phyloP scores from a whole-genome alignment of 768 basidiomycete genomes.

The Podaxis mareebaensis region DNA sequence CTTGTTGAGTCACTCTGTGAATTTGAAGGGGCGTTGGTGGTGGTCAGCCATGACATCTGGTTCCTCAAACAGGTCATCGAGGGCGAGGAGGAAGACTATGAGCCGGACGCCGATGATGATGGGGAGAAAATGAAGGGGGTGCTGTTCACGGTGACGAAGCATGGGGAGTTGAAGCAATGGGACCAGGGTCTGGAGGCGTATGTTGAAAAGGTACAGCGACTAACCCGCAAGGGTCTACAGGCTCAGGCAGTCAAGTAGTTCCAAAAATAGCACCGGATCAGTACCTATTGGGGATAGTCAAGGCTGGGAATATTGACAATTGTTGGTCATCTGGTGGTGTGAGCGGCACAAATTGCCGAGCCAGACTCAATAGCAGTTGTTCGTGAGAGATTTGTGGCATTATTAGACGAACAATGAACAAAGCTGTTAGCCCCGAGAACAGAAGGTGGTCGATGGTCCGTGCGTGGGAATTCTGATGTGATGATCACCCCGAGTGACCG shows the following conservation, averaged over 20 bases:
- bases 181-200: constrained; percentile 33
- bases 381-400: too few species aligned
- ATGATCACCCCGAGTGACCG: constrained; percentile 27
- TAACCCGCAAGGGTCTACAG: constrained; percentile 8
- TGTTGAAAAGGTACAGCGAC: constrained; percentile 23
- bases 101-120: constrained; percentile 20
- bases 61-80: constrained; percentile 35
- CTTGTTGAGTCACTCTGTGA: constrained; percentile 50
- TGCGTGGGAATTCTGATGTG: constrained; percentile 42
- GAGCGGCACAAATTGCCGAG: too few species aligned
- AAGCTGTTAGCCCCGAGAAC: neutral
- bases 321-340: too few species aligned
- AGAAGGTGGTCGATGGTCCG: constrained; percentile 29
- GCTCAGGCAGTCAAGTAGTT: neutral
- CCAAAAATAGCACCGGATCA: constrained; percentile 7
- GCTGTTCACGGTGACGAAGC: constrained; percentile 32
- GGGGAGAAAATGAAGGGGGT: constrained; percentile 23
- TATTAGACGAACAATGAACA: neutral
- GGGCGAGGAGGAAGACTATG: constrained; percentile 23
- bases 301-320: too few species aligned
- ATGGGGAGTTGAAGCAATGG: constrained; percentile 30
- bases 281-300: neutral
- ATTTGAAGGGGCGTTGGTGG: constrained; percentile 56
- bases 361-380: too few species aligned
- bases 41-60: constrained; percentile 65